Percentiles rank a stretch among this genome's conserved stretches.
Evolutionary conservation across 345 rosid genomes (phyloP).

Genomic region (Zanthoxylum bungeanum): DNA sequence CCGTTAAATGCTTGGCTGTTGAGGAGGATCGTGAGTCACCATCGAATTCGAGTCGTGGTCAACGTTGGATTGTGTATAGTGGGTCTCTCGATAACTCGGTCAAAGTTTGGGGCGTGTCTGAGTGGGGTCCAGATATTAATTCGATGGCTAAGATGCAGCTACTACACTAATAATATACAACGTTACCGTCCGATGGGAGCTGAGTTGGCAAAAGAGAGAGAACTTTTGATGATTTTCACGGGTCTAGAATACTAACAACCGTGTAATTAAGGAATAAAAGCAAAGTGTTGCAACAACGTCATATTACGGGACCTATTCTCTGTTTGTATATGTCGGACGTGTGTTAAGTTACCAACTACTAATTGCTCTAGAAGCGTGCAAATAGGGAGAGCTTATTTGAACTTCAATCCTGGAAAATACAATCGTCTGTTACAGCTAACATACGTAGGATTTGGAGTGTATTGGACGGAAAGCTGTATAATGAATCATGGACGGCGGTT

Average conservation of each 20-base stretch:
- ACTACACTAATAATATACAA: constrained; percentile 31
- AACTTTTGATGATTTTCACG: no score
- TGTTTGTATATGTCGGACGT: neutral
- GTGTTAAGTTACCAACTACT: neutral
- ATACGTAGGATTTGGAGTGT: neutral
- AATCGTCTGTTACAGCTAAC: neutral
- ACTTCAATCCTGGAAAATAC: neutral
- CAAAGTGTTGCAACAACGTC: neutral
- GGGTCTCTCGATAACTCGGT: constrained; percentile 95
- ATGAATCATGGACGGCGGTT: neutral
- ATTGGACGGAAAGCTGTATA: neutral
- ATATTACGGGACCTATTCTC: neutral
- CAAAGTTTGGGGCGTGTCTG: constrained; percentile 90
- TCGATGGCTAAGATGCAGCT: constrained; percentile 42
- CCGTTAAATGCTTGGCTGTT: constrained; percentile 83
- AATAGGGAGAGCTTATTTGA: neutral
- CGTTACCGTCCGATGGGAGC: constrained; percentile 33
- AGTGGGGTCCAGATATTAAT: constrained; percentile 44
- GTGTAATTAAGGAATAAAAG: no score
- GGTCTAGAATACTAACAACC: neutral
- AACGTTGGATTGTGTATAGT: constrained; percentile 79
- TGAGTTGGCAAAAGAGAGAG: neutral
- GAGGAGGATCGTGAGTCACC: constrained; percentile 58
- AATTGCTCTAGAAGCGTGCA: neutral
- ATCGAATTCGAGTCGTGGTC: constrained; percentile 27